phyloP scores from a whole-genome alignment of 805 yeast genomes.

The Candida morakotiae region DNA sequence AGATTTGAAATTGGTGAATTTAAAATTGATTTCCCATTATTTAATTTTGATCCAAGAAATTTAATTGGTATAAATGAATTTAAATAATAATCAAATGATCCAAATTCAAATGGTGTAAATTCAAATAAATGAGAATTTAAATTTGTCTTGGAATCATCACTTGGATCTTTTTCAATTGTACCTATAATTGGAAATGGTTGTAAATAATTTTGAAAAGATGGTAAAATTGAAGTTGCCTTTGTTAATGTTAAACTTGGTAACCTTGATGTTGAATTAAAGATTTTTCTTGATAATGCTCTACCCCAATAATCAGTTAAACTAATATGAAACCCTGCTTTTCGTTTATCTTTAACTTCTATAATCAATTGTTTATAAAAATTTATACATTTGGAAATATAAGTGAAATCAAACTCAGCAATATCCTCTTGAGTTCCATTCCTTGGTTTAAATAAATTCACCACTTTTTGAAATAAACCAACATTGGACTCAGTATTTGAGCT shows the following conservation, averaged over 20 bases:
- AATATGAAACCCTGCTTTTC: constrained; percentile 47
- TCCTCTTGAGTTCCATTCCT: not conserved
- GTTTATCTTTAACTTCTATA: constrained; percentile 49
- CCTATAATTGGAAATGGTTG: constrained; percentile 51
- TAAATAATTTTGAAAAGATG: constrained; percentile 31
- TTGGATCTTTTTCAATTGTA: constrained; percentile 36
- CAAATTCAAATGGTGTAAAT: constrained; percentile 63
- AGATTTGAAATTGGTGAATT: constrained; percentile 13
- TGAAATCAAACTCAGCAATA: constrained; percentile 1
- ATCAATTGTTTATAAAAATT: constrained; percentile 52
- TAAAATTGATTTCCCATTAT: constrained; percentile 37
- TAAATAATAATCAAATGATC: constrained; percentile 36
- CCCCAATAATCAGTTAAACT: constrained; percentile 72
- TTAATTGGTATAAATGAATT: constrained; percentile 46
- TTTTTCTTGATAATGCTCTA: constrained; percentile 48
- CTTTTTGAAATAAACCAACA: not conserved
- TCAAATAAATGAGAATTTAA: constrained; percentile 47
- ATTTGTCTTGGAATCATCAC: constrained; percentile 9
- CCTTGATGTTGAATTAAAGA: constrained; percentile 35
- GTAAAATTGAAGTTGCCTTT: constrained; percentile 26
- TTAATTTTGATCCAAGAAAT: constrained; percentile 49
- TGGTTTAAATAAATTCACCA: not conserved
- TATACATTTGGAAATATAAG: constrained; percentile 21
- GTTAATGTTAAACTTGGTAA: constrained; percentile 37
- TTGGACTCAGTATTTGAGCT: not conserved